Base-by-base conservation (phyloP, 2,329 filamentous ascomycete genomes). In the Thielaviopsis euricoi region DNA sequence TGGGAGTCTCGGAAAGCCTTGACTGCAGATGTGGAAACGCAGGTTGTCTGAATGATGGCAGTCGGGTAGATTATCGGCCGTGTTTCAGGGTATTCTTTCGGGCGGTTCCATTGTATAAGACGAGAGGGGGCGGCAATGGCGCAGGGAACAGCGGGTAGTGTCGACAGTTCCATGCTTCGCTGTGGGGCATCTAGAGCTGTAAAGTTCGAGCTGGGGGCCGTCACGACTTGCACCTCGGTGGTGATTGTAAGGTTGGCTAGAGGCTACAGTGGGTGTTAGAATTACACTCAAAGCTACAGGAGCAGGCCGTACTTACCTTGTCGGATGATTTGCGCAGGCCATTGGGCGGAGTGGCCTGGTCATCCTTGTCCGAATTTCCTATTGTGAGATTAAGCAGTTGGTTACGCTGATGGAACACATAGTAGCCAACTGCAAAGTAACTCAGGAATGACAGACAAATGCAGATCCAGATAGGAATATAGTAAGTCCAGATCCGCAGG, bases 401-500 rank as follows among this genome's bases (percentile, higher is more conserved):
- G 61, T 82, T 81, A 9, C 79, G 70, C 53, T 78, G 76, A 58
- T 75, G 77, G 63, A 82, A 82, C 22, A 82, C 79, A 55, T 80
- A 76, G 63, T 76, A 81, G 22, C 79, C 79, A 50, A 82, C 78
- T 29, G 78, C 68, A 21, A 76, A 67, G 62, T 82, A 82, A 58
- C 81, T 79, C 53, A 77, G 58, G 17, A 75, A 67, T 0, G 79
- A 81, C 13, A 79, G 68, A 52, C 74, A 66, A 56, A 80, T 81
- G 65, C 79, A 82, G 12, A 77, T 70, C 79, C 79, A 82, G 52
- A 82, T 78, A 2, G 80, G 76, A 61, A 82, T 71, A 65, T 82
- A 82, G 66, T 82, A 82, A 6, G 77, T 77, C 63, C 76, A 81
- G 50, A 82, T 81, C 33, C 79, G 77, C 15, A 82, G 70, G 48